Evolutionary conservation across 2,329 filamentous ascomycete genomes (phyloP).

Genomic region (Pseudogymnoascus sp.): DNA sequence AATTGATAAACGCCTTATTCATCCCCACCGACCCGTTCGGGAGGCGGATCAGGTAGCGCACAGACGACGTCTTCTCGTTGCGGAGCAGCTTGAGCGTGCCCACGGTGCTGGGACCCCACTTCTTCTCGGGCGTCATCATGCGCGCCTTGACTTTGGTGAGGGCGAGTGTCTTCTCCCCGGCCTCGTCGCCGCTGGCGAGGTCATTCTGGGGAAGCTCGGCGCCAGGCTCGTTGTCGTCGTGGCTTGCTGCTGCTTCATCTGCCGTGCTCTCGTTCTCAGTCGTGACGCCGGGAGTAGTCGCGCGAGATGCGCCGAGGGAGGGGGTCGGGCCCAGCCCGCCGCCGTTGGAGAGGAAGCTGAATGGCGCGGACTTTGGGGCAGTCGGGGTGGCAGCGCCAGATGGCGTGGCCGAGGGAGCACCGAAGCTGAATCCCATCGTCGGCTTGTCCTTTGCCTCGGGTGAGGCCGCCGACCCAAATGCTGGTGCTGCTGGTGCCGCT

Average conservation of each 20-base stretch:
- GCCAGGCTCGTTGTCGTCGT: constrained; percentile 22
- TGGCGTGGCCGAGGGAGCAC: neutral
- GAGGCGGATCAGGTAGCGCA: constrained; percentile 55
- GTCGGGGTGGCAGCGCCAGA: neutral
- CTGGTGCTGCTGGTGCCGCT: constrained; percentile 12
- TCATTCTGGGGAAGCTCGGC: constrained; percentile 36
- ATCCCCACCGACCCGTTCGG: constrained; percentile 62
- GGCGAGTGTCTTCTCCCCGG: constrained; percentile 61
- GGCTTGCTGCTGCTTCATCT: constrained; percentile 17
- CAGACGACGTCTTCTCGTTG: constrained; percentile 34
- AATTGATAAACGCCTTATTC: constrained; percentile 59
- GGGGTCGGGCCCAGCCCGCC: constrained; percentile 4
- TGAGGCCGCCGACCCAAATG: constrained; percentile 16
- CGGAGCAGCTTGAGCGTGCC: constrained; percentile 8
- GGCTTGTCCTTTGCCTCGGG: constrained; percentile 16
- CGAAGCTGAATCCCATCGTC: neutral
- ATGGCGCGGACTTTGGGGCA: neutral
- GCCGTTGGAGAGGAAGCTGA: constrained; percentile 5
- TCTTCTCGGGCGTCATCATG: constrained; percentile 31
- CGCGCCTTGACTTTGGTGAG: constrained; percentile 39
- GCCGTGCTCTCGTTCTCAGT: constrained; percentile 24
- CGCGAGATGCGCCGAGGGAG: constrained; percentile 25
- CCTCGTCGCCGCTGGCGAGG: constrained; percentile 57
- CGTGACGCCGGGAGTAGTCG: constrained; percentile 24
- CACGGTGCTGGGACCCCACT: neutral